phyloP scores from a whole-genome alignment of 208 protist genomes.

The Crithidia sp. region DNA sequence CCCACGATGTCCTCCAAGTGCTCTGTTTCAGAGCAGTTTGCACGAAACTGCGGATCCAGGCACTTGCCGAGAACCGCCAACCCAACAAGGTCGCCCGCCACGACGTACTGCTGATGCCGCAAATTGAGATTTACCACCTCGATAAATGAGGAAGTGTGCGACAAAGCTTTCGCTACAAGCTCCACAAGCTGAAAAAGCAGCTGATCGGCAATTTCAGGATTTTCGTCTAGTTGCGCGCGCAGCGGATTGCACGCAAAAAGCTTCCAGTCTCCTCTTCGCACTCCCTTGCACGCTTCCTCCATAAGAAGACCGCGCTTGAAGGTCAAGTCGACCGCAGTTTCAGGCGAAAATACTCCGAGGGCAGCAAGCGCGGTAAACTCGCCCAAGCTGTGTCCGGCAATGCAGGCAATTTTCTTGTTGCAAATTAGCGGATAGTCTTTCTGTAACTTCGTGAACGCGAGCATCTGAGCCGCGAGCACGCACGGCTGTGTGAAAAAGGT shows the following conservation, averaged over 20 bases:
- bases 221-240: constrained; percentile 59
- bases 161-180: constrained; percentile 61
- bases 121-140: constrained; percentile 88
- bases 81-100: constrained; percentile 75
- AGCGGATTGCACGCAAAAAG: constrained; percentile 87
- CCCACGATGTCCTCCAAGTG: constrained; percentile 34
- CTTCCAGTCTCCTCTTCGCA: constrained; percentile 43
- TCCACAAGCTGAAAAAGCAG: constrained; percentile 82
- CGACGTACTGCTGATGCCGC: constrained; percentile 81
- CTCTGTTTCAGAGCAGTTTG: constrained; percentile 47
- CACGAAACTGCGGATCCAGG: constrained; percentile 88
- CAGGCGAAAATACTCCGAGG: constrained; percentile 73
- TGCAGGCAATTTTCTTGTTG: constrained; percentile 25
- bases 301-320: constrained; percentile 86
- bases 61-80: constrained; percentile 84
- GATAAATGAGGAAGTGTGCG: constrained; percentile 80
- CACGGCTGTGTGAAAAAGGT: constrained; percentile 85
- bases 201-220: constrained; percentile 59
- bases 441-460: constrained; percentile 48
- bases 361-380: constrained; percentile 83
- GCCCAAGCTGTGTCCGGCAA: constrained; percentile 89
- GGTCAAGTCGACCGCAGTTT: constrained; percentile 72
- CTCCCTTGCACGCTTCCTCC: constrained; percentile 61
- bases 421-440: background rate
- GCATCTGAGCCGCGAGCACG: constrained; percentile 77